Conservation (phyloP, 78 protist genomes). For the Dictyostelium discoideum region DNA sequence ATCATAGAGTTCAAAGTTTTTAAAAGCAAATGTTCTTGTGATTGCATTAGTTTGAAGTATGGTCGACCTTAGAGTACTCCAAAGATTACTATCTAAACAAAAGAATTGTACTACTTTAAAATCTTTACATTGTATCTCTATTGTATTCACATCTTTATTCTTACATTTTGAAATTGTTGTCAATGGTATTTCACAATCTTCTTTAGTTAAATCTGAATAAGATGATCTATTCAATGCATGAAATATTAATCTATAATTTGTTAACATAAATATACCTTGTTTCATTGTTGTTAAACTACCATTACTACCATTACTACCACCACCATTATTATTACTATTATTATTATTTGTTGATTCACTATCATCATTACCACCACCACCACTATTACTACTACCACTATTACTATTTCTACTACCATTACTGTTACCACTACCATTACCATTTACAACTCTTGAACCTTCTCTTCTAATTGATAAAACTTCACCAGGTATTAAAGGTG, state of each 20-base stretch:
- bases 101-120: conserved; percentile 9
- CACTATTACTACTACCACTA: neutral
- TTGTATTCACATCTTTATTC: neutral
- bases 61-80: neutral
- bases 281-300: neutral
- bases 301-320: neutral
- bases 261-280: conserved; percentile 37
- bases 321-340: too few relatives aligned
- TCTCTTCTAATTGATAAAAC: neutral
- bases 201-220: conserved; percentile 58
- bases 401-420: neutral
- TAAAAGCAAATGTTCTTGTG: conserved; percentile 45
- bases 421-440: neutral
- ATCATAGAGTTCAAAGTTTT: conserved; percentile 37
- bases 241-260: conserved; percentile 56
- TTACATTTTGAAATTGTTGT: conserved; percentile 22
- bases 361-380: neutral
- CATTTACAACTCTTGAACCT: conserved; percentile 29
- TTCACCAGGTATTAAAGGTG: conserved; percentile 58
- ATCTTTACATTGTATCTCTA: conserved; percentile 57
- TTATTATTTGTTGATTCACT: too few relatives aligned
- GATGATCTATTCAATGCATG: conserved; percentile 46
- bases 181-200: conserved; percentile 55
- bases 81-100: neutral
- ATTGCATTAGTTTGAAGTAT: neutral